These are phyloP conservation scores for Mortierella sp. DNA, from an alignment of 371 early-diverging fungal species.

Conservation along the genomic window DNA sequence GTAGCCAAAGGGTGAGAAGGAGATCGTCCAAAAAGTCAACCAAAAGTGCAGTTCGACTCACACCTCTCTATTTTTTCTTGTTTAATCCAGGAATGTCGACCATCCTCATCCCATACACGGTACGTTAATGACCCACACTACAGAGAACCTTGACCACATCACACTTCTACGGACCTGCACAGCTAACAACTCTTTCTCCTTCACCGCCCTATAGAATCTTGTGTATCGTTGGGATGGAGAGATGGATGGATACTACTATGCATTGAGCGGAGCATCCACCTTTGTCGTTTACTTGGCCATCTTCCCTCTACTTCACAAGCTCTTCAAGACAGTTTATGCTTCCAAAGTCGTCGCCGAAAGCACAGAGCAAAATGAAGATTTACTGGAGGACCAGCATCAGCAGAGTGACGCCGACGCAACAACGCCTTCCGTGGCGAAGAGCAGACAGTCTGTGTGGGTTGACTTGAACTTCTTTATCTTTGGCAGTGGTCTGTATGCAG, in stretches of 20 bases:
- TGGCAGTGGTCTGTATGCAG: constrained; percentile 17
- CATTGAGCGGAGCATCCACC: constrained; percentile 19
- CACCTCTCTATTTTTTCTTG: too few species aligned
- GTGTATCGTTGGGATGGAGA: constrained; percentile 30
- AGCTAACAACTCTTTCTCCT: too few species aligned
- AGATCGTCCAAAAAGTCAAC: background rate
- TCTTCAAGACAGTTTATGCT: constrained; percentile 14
- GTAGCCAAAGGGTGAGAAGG: too few species aligned
- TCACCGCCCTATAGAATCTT: constrained; percentile 24
- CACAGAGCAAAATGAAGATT: too few species aligned
- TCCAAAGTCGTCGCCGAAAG: constrained; percentile 2
- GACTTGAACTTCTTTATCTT: constrained; percentile 38
- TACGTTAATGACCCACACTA: constrained; percentile 4
- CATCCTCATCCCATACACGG: constrained; percentile 43
- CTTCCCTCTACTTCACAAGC: constrained; percentile 32
- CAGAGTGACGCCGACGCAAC: constrained; percentile 5
- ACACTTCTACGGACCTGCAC: background rate
- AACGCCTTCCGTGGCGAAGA: background rate
- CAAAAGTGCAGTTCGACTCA: background rate
- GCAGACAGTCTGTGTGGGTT: background rate
- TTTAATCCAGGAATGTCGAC: background rate
- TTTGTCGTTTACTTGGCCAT: constrained; percentile 36
- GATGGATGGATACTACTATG: constrained; percentile 15
- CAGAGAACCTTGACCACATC: background rate
- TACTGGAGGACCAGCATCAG: too few species aligned